These are phyloP conservation scores for Colletotrichum neosansevieriae DNA, from an alignment of 2,329 filamentous ascomycete species.

Conservation along the genomic window DNA sequence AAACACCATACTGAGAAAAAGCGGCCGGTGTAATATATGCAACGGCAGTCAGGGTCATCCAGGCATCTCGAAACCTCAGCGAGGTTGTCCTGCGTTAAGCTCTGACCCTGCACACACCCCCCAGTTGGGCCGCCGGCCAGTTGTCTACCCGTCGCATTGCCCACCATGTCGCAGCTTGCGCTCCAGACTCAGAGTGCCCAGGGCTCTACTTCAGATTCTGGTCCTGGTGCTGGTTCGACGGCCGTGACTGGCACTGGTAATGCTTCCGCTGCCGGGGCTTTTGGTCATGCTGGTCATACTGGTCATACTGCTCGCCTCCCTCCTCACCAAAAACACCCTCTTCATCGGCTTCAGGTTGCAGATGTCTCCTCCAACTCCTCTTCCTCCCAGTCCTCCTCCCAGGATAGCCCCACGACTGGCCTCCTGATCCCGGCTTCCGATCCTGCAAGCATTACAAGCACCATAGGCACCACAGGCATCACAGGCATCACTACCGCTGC, in stretches of 20 bases:
- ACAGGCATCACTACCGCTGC: constrained; percentile 42
- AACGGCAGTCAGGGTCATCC: constrained; percentile 61
- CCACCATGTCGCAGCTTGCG: constrained; percentile 67
- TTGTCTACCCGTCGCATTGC: constrained; percentile 52
- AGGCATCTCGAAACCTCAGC: constrained; percentile 51
- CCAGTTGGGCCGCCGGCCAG: constrained; percentile 44
- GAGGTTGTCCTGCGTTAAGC: constrained; percentile 47
- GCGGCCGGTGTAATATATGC: constrained; percentile 52
- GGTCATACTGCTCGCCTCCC: constrained; percentile 27
- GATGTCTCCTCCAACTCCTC: constrained; percentile 33
- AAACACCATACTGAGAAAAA: constrained; percentile 11
- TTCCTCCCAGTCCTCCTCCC: constrained; percentile 45
- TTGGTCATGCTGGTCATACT: constrained; percentile 4
- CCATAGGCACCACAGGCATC: constrained; percentile 43
- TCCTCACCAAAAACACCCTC: constrained; percentile 40
- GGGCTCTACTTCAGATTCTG: constrained; percentile 50
- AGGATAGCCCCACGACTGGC: constrained; percentile 63
- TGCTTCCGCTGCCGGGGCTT: constrained; percentile 13
- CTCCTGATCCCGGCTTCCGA: constrained; percentile 44
- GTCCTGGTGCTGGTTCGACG: constrained; percentile 40
- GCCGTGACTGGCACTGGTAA: constrained; percentile 10
- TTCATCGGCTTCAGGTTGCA: constrained; percentile 36
- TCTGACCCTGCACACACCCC: constrained; percentile 48
- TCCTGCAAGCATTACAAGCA: constrained; percentile 43
- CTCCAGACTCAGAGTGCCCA: constrained; percentile 56